Evolutionary conservation across 31 red algal species (phyloP).

Genomic region (Asparagopsis taxiformis): DNA sequence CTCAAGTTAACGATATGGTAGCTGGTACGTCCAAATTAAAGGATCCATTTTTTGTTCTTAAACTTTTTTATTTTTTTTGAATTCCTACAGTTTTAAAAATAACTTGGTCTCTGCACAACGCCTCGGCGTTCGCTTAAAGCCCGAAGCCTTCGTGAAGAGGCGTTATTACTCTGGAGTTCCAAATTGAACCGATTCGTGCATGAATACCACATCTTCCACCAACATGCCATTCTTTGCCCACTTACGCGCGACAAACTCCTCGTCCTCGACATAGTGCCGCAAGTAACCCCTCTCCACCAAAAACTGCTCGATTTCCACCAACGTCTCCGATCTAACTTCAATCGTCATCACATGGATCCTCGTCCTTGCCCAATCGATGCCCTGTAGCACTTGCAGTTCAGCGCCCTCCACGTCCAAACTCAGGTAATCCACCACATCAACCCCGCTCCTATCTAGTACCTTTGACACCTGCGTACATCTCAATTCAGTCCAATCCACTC

Average conservation of each 20-base stretch:
- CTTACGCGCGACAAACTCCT: too few relatives aligned
- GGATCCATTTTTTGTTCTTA: too few relatives aligned
- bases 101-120: too few relatives aligned
- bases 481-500: constrained; percentile 5
- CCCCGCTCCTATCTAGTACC: constrained; percentile 15
- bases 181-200: too few relatives aligned
- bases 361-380: constrained; percentile 52
- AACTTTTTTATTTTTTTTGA: too few relatives aligned
- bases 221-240: constrained; percentile 19
- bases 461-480: constrained; percentile 46
- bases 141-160: too few relatives aligned
- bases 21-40: too few relatives aligned
- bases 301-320: constrained; percentile 19
- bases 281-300: constrained; percentile 31
- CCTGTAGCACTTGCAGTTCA: constrained; percentile 59
- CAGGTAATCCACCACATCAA: constrained; percentile 53
- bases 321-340: constrained; percentile 20
- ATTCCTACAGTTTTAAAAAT: too few relatives aligned
- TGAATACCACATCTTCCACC: too few relatives aligned
- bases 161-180: too few relatives aligned
- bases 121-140: too few relatives aligned
- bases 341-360: constrained; percentile 58
- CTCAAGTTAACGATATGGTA: too few relatives aligned
- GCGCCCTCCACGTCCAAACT: constrained; percentile 77
- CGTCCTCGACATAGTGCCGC: constrained; percentile 10